phyloP scores from a whole-genome alignment of 805 yeast genomes.

The Kuraishia molischiana region DNA sequence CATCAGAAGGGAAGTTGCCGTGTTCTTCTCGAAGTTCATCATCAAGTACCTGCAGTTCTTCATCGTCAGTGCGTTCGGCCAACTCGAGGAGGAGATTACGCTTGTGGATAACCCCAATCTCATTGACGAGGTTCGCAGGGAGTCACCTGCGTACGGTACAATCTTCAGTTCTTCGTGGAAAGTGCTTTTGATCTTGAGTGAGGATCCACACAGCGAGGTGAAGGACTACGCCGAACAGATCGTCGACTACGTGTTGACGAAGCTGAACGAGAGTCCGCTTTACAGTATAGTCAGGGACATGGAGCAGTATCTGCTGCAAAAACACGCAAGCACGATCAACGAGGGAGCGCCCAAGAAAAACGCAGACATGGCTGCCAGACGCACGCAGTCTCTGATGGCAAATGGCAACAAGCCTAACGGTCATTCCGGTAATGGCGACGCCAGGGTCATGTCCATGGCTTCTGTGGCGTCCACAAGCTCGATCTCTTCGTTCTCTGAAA shows the following conservation, averaged over 20 bases:
- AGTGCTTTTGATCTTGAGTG: slow-evolving; percentile 65
- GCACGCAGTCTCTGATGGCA: slow-evolving; percentile 1
- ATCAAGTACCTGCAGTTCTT: slow-evolving; percentile 63
- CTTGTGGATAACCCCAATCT: slow-evolving; percentile 51
- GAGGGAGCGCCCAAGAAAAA: background rate
- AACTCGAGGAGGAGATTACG: slow-evolving; percentile 70
- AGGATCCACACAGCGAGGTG: slow-evolving; percentile 84
- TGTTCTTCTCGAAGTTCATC: slow-evolving; percentile 68
- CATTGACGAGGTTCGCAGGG: slow-evolving; percentile 54
- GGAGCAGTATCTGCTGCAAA: slow-evolving; percentile 53
- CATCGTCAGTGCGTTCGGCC: slow-evolving; percentile 78
- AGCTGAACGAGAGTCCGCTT: slow-evolving; percentile 55
- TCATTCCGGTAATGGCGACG: background rate
- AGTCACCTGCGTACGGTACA: slow-evolving; percentile 79
- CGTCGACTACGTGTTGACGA: slow-evolving; percentile 61
- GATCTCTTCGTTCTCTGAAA: slow-evolving; percentile 10
- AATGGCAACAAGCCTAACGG: background rate
- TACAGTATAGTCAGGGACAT: slow-evolving; percentile 55
- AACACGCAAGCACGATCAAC: slow-evolving; percentile 9
- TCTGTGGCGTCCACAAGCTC: slow-evolving; percentile 13
- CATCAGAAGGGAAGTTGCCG: slow-evolving; percentile 77
- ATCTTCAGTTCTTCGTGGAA: slow-evolving; percentile 85
- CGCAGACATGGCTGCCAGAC: background rate
- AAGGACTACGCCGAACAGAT: slow-evolving; percentile 61
- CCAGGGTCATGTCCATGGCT: slow-evolving; percentile 7